Evolutionary conservation across 2,329 filamentous ascomycete species (phyloP).

Genomic region (Periconia sp.): DNA sequence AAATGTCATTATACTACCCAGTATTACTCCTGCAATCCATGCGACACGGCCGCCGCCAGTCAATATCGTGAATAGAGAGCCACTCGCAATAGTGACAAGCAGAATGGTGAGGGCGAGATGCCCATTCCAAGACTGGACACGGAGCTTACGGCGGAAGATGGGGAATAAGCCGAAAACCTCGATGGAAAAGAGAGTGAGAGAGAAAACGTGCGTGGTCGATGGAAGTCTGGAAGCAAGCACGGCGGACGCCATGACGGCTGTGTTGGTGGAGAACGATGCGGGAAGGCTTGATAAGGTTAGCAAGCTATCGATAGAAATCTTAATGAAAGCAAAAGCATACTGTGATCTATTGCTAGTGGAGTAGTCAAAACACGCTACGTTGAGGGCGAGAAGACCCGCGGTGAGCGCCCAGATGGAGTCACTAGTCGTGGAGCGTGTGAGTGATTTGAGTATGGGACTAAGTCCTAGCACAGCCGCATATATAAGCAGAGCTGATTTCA

Average conservation of each 20-base stretch:
- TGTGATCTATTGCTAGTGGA: conserved; percentile 66
- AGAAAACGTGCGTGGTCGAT: conserved; percentile 92
- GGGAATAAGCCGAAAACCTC: conserved; percentile 97
- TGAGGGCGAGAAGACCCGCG: conserved; percentile 88
- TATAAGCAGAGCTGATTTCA: conserved; percentile 90
- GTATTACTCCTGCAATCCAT: conserved; percentile 69
- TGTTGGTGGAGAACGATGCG: conserved; percentile 85
- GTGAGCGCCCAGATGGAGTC: conserved; percentile 98
- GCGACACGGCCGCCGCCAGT: conserved; percentile 57
- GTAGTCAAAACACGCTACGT: conserved; percentile 98
- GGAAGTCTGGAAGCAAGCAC: conserved; percentile 88
- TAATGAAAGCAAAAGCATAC: conserved; percentile 25
- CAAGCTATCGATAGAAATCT: conserved; percentile 7
- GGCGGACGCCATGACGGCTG: conserved; percentile 92
- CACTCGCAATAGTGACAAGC: conserved; percentile 78
- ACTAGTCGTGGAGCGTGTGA: conserved; percentile 88
- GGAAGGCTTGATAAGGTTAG: conserved; percentile 58
- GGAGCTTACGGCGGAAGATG: conserved; percentile 89
- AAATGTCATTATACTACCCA: conserved; percentile 73
- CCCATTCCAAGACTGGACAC: conserved; percentile 77
- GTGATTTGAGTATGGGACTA: conserved; percentile 91
- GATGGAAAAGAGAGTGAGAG: conserved; percentile 91
- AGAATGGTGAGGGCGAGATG: conserved; percentile 75
- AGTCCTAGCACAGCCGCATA: conserved; percentile 90
- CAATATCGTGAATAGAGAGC: conserved; percentile 68